These are phyloP conservation scores for Hysterium pulicare DNA, from an alignment of 2,329 filamentous ascomycete genomes.

Conservation along the genomic window DNA sequence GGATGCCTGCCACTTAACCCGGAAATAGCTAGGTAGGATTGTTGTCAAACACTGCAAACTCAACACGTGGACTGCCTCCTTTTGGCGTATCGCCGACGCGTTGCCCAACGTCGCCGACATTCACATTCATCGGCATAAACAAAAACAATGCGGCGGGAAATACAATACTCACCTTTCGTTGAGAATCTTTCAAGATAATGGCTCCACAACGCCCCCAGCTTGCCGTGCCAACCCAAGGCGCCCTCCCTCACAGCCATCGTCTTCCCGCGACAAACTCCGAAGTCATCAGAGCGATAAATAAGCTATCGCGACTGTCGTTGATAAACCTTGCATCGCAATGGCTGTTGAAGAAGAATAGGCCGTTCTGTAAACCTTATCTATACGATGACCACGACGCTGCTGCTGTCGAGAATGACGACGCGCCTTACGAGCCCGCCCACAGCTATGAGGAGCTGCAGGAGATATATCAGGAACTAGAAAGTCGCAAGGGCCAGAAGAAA, in stretches of 20 bases:
- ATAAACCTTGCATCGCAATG: conserved; percentile 72
- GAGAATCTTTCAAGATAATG: neutral
- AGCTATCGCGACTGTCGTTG: conserved; percentile 69
- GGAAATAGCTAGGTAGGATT: too few relatives aligned
- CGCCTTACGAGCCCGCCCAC: conserved; percentile 65
- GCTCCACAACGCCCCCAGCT: neutral
- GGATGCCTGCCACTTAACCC: too few relatives aligned
- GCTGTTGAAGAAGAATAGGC: conserved; percentile 65
- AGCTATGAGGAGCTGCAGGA: conserved; percentile 65
- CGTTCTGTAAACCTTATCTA: conserved; percentile 59
- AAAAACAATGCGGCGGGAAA: too few relatives aligned
- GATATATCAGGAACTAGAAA: conserved; percentile 36
- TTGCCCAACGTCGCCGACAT: conserved; percentile 1
- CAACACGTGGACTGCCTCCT: too few relatives aligned
- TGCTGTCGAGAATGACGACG: conserved; percentile 54
- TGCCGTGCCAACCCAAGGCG: conserved; percentile 60
- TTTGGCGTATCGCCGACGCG: conserved; percentile 4
- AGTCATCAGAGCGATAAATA: conserved; percentile 64
- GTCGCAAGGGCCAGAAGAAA: conserved; percentile 49
- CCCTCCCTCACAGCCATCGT: conserved; percentile 67
- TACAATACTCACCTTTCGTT: neutral
- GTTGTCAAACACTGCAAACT: too few relatives aligned
- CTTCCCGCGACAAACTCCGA: conserved; percentile 63
- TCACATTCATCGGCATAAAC: neutral
- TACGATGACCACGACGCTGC: conserved; percentile 39